These are phyloP conservation scores for Aspergillus caelatus DNA, from an alignment of 2,329 filamentous ascomycete species.

Conservation along the genomic window DNA sequence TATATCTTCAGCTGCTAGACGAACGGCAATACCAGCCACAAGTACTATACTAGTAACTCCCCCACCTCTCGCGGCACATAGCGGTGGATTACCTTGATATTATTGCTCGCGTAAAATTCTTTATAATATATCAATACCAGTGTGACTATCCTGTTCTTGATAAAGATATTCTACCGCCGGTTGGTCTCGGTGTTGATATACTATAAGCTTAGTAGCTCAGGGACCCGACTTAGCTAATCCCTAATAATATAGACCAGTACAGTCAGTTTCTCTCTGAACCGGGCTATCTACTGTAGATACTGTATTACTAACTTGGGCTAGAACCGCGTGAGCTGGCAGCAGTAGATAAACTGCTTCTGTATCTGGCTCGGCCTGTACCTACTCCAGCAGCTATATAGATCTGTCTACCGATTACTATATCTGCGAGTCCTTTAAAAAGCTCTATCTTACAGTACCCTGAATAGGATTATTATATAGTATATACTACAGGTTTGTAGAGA, in stretches of 20 bases:
- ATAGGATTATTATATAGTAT: neutral
- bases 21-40: neutral
- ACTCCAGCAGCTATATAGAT: neutral
- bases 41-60: neutral
- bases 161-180: neutral
- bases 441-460: neutral
- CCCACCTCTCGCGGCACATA: neutral
- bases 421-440: neutral
- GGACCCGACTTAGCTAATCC: accelerated
- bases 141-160: neutral
- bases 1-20: neutral
- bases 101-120: neutral
- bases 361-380: neutral
- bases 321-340: neutral
- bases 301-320: neutral
- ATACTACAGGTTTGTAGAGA: neutral
- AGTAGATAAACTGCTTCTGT: neutral
- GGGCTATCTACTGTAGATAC: neutral
- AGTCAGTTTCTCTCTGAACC: neutral
- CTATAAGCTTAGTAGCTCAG: neutral
- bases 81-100: neutral
- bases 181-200: neutral
- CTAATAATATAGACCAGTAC: neutral
- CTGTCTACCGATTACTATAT: accelerated
- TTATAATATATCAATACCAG: neutral